Evolutionary conservation across 2,329 filamentous ascomycete species (phyloP).

Genomic region (Botryosphaeria dothidea): DNA sequence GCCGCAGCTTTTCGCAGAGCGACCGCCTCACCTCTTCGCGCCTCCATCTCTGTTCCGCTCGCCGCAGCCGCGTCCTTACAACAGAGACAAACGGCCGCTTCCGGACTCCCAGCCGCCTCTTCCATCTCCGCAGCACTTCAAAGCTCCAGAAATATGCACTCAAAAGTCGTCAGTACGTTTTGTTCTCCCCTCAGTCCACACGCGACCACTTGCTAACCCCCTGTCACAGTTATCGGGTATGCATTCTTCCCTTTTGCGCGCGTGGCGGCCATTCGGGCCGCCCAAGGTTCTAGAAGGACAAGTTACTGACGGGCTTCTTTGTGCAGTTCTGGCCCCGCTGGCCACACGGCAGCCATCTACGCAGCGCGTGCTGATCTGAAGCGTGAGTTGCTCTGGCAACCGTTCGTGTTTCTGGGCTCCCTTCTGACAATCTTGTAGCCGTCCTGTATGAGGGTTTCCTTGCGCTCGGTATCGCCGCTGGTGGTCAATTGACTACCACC

Average conservation of each 20-base stretch:
- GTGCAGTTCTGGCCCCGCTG: constrained; percentile 87
- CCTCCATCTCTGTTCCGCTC: constrained; percentile 70
- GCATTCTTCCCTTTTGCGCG: constrained; percentile 23
- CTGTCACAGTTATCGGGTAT: constrained; percentile 36
- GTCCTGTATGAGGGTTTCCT: constrained; percentile 98
- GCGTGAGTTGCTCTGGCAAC: constrained; percentile 53
- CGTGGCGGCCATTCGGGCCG: constrained; percentile 12
- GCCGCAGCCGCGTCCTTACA: constrained; percentile 70
- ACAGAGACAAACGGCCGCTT: constrained; percentile 53
- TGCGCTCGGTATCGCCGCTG: constrained; percentile 92
- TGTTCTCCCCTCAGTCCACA: not conserved
- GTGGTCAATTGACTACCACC: constrained; percentile 95
- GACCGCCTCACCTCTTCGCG: constrained; percentile 63
- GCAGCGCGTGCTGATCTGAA: constrained; percentile 91
- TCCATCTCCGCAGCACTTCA: constrained; percentile 23
- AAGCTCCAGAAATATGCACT: constrained; percentile 73
- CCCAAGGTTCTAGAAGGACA: constrained; percentile 23
- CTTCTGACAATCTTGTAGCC: constrained; percentile 49
- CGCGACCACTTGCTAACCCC: constrained; percentile 28
- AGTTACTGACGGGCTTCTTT: constrained; percentile 54
- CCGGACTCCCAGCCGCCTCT: constrained; percentile 37
- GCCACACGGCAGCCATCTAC: constrained; percentile 96
- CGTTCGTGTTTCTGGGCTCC: not conserved
- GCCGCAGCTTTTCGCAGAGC: constrained; percentile 75
- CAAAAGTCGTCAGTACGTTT: constrained; percentile 81